Conservation (phyloP, 2,329 filamentous ascomycete species). For the Sordariomycetes sp. region DNA sequence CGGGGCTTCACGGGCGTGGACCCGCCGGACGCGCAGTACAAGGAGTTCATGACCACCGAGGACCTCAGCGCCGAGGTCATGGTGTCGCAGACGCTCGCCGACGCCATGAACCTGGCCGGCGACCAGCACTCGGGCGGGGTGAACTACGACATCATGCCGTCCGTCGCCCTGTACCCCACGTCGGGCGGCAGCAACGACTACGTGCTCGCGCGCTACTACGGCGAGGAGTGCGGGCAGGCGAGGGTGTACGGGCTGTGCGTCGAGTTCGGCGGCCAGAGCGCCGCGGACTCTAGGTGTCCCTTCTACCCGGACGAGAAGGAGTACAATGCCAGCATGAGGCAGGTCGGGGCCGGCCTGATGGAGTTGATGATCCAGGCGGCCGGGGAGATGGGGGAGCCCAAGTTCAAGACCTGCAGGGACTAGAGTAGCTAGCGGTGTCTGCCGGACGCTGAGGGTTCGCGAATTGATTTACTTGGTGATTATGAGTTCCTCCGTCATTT, state of each 20-base stretch:
- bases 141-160: conserved; percentile 29
- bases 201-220: conserved; percentile 32
- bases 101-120: neutral
- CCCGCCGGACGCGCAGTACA: conserved; percentile 23
- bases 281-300: conserved; percentile 14
- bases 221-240: conserved; percentile 17
- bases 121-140: too few relatives aligned
- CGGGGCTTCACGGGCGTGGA: conserved; percentile 35
- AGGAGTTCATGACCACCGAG: conserved; percentile 30
- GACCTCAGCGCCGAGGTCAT: conserved; percentile 17
- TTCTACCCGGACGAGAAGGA: conserved; percentile 35
- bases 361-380: conserved; percentile 21
- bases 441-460: too few relatives aligned
- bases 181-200: conserved; percentile 38
- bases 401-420: conserved; percentile 1
- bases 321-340: conserved; percentile 33
- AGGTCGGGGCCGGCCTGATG: conserved; percentile 37
- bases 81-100: neutral
- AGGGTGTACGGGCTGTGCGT: conserved; percentile 33
- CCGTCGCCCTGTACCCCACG: conserved; percentile 33
- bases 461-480: too few relatives aligned
- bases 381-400: conserved; percentile 7
- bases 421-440: neutral
- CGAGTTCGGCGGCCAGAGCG: conserved; percentile 31
- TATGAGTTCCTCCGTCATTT: too few relatives aligned